Conservation (phyloP, 441 rosid species). For the Dalechampia spathulata region DNA sequence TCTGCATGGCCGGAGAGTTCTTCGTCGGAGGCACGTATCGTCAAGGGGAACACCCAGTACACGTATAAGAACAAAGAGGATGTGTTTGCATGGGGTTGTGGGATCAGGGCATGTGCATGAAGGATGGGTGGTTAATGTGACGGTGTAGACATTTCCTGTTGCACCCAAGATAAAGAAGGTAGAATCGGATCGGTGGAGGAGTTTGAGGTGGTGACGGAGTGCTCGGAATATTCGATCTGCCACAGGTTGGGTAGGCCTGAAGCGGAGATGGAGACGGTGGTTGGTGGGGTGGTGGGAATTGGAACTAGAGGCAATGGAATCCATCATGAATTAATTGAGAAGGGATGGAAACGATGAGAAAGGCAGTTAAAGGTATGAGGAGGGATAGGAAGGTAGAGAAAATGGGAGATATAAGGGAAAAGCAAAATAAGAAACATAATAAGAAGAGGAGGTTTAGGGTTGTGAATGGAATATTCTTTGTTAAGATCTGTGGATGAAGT, state of each 20-base stretch:
- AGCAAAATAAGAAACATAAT: too few species aligned
- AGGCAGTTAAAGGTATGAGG: too few species aligned
- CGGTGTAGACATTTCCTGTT: constrained; percentile 80
- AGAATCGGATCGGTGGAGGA: constrained; percentile 58
- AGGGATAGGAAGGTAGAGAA: neutral
- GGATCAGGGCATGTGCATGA: constrained; percentile 87
- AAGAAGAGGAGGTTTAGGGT: too few species aligned
- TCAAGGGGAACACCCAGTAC: constrained; percentile 57
- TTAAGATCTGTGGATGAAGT: constrained; percentile 4
- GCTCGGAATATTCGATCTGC: constrained; percentile 61
- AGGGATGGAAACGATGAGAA: too few species aligned
- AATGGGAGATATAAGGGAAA: neutral
- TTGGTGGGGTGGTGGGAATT: constrained; percentile 11
- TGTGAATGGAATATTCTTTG: constrained; percentile 6
- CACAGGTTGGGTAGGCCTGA: constrained; percentile 36
- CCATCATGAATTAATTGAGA: constrained; percentile 25
- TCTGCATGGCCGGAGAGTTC: constrained; percentile 57
- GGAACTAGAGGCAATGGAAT: constrained; percentile 40
- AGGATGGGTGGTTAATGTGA: constrained; percentile 43
- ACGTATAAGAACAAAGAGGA: constrained; percentile 62
- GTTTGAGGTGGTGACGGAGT: constrained; percentile 51
- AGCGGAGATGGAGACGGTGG: constrained; percentile 15
- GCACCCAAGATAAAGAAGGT: constrained; percentile 70
- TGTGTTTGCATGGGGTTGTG: constrained; percentile 70
- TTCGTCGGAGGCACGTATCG: constrained; percentile 51